A percentile compares a stretch with the other conserved stretches of the same genome.
These are phyloP conservation scores for Blastobotrys raffinosifermentans DNA, from an alignment of 1,139 yeast genomes.

Conservation along the genomic window DNA sequence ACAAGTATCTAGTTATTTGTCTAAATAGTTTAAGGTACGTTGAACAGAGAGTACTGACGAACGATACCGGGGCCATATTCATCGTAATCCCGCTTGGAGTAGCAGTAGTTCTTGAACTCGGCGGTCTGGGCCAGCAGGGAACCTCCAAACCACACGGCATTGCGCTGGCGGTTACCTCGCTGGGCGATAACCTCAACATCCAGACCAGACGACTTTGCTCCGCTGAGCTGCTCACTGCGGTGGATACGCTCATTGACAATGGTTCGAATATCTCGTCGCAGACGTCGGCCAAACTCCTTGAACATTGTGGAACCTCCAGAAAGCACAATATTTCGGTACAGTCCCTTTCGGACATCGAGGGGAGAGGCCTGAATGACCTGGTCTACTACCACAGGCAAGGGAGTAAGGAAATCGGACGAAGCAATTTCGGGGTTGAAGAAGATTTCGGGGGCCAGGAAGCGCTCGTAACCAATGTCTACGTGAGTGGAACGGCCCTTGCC, in stretches of 20 bases:
- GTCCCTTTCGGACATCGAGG: slow-evolving; percentile 94
- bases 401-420: slow-evolving; percentile 90
- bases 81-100: slow-evolving; percentile 94
- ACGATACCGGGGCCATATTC: slow-evolving; percentile 98
- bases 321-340: slow-evolving; percentile 86
- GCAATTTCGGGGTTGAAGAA: slow-evolving; percentile 98
- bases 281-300: slow-evolving; percentile 93
- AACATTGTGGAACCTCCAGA: slow-evolving; percentile 97
- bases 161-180: slow-evolving; percentile 73
- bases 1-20: neutral
- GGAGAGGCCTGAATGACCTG: slow-evolving; percentile 93
- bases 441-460: slow-evolving; percentile 96
- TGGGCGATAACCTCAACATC: slow-evolving; percentile 96
- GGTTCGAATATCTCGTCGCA: slow-evolving; percentile 87
- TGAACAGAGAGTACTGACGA: slow-evolving; percentile 89
- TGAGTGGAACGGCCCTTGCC: slow-evolving; percentile 55
- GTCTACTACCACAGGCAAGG: slow-evolving; percentile 91
- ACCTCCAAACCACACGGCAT: slow-evolving; percentile 99
- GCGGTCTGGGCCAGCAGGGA: slow-evolving; percentile 94
- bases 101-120: slow-evolving; percentile 93
- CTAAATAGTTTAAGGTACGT: slow-evolving; percentile 70
- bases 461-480: slow-evolving; percentile 95
- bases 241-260: slow-evolving; percentile 87
- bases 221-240: slow-evolving; percentile 66
- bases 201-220: slow-evolving; percentile 85